Base-by-base conservation (phyloP, 2,329 filamentous ascomycete genomes). In the Cadophora gregata region DNA sequence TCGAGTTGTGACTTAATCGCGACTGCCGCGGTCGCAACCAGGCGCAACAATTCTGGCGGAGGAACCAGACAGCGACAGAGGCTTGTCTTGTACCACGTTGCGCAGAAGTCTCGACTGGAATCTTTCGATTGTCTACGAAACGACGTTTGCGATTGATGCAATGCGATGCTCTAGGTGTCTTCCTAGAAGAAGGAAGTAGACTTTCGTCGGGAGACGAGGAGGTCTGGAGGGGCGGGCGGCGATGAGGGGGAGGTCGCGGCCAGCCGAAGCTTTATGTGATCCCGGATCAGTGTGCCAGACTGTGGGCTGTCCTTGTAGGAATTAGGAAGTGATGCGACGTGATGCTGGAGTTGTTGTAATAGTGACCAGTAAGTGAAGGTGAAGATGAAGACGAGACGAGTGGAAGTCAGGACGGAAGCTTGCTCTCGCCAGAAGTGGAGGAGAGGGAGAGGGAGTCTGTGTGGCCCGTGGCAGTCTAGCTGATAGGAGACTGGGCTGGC, bases 11-110 rank as follows among this genome's bases (percentile, higher is more conserved):
- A 7, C 4, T 19, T 60, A 60, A 48, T 48, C 58, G 58, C 58
- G 38, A 45, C 58, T 29, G 56, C 56, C 56, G 56, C 56, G 25
- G 29, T 27, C 21, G 58, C 58, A 60, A 27, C 25, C 36, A 47
- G 58, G n/a, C 53, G 53, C 53, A 36, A 21, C 53, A 38, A 60
- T 31, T 45, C 58, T 16, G 10, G 38, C 8, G 21, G 42, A 27
- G 33, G 10, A 25, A 31, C 47, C 58, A 45, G 42, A 60, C 58
- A 45, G 42, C n/a, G 56, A 25, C 24, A n/a, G 25, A 24, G 21
- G 42, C 21, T 59, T 60, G 27, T 29, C 24, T 12, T 31, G 58
- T 47, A 48, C 25, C 25, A 45, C 38, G 24, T 31, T 60, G 38
- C 45, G 9, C 38, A 8, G 19, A 12, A n/a, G 16, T 60, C 58